phyloP scores from a whole-genome alignment of 148 eudicot genomes.

The Dysphania ambrosioides region DNA sequence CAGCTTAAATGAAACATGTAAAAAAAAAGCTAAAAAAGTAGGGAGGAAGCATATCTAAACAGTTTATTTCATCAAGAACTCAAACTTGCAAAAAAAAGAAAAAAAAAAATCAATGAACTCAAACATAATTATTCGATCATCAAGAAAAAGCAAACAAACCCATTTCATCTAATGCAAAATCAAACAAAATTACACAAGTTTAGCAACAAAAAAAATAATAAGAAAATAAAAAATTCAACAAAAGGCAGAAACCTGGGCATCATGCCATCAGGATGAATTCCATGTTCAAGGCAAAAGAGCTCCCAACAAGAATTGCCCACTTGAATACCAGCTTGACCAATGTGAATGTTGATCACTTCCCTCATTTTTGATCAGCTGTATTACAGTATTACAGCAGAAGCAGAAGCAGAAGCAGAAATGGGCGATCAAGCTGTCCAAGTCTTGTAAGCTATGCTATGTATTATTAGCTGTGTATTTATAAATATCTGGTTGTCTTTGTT shows the following conservation, averaged over 20 bases:
- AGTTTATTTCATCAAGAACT: background rate
- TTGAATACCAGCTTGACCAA: constrained; percentile 63
- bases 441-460: no score
- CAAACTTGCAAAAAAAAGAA: background rate
- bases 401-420: background rate
- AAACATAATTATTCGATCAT: background rate
- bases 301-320: constrained; percentile 67
- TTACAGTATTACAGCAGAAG: no score
- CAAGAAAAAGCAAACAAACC: background rate
- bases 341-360: constrained; percentile 47
- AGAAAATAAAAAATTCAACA: no score
- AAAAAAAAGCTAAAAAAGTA: no score
- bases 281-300: constrained; percentile 58
- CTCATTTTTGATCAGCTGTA: constrained; percentile 41
- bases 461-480: background rate
- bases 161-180: background rate
- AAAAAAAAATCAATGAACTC: background rate
- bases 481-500: background rate
- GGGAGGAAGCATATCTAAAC: no score
- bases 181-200: no score
- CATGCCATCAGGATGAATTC: constrained; percentile 52
- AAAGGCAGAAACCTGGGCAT: constrained; percentile 66
- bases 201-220: background rate
- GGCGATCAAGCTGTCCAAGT: background rate
- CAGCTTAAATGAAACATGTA: no score